phyloP scores from a whole-genome alignment of 1,284 basidiomycete genomes.

The Kalmanozyma brasiliensis region DNA sequence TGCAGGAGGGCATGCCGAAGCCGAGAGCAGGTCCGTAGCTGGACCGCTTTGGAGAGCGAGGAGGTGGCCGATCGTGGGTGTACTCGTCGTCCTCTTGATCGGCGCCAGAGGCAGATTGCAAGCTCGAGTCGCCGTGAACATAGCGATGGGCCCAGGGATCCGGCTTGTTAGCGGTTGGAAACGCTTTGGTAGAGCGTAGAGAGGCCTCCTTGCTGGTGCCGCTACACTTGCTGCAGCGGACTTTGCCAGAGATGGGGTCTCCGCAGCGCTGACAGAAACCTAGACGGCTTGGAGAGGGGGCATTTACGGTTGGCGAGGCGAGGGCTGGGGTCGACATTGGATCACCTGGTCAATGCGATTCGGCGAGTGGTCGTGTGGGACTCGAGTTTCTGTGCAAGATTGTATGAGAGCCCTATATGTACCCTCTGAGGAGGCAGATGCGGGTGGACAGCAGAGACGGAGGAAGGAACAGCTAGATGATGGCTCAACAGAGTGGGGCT shows the following conservation, averaged over 20 bases:
- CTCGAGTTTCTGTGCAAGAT: too few relatives aligned
- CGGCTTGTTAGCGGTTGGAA: conserved; percentile 12
- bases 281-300: conserved; percentile 12
- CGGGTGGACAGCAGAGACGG: background rate
- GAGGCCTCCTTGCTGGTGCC: conserved; percentile 30
- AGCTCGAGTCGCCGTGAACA: conserved; percentile 8
- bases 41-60: conserved; percentile 25
- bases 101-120: background rate
- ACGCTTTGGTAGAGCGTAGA: conserved; percentile 4
- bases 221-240: conserved; percentile 33
- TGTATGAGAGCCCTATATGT: background rate
- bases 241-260: conserved; percentile 37
- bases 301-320: background rate
- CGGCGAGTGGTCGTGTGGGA: too few relatives aligned
- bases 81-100: conserved; percentile 12
- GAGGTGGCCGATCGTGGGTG: conserved; percentile 23
- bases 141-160: conserved; percentile 43
- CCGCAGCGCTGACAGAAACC: conserved; percentile 49
- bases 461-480: conserved; percentile 5
- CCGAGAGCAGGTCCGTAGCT: conserved; percentile 26
- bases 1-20: conserved; percentile 52
- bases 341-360: background rate
- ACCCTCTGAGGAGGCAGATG: too few relatives aligned
- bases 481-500: conserved; percentile 7
- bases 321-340: conserved; percentile 7